Evolutionary conservation across 208 protist species (phyloP), one percentile per base, ranked within the genome.

Genomic region (Leishmania lainsoni): DNA sequence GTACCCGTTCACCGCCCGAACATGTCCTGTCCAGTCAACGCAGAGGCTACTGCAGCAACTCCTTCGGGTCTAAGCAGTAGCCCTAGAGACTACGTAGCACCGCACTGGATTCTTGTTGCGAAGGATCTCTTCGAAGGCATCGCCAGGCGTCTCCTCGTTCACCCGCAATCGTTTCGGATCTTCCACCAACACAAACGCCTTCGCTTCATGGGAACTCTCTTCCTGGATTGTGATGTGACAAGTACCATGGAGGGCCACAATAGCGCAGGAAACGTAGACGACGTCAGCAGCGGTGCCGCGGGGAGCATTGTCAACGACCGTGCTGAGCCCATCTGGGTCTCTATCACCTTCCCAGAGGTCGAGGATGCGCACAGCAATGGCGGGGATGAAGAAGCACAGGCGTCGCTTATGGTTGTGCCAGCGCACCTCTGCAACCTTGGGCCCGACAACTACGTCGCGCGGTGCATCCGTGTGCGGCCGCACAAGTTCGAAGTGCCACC

Each of bases 51-150:
- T 39, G 12, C 71, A 35, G 45, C 6, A 52, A 12, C 42, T 73
- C 42, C 69, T 16, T 73, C 69, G 22, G 32, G 29, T 63, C 14
- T 4, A 26, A 17, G 54, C 51, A 61, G 49, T 59, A 48, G 45
- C 63, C 12, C 2, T 22, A 69, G 22, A 51, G 61, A 9, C 42
- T 26, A 49, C 48, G 70, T 42, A 1, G 51, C 71, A 3, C 77
- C 82, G 39, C 73, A 84, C 71, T 94, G 90, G 90, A 56, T 91
- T 20, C 68, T 94, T 74, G 51, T 89, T 5, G 87, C 87, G 5
- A 89, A 89, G 74, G 87, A 86, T 54, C 75, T 96, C 5, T 96
- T 90, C 71, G 93, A 96, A 70, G 84, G 76, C 10, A 80, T 96
- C 49, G 91, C 89, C 20, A n/a, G 70, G 6, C 81, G 83, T 32